These are phyloP conservation scores for Suillus occidentalis DNA, from an alignment of 768 basidiomycete genomes.

Conservation along the genomic window DNA sequence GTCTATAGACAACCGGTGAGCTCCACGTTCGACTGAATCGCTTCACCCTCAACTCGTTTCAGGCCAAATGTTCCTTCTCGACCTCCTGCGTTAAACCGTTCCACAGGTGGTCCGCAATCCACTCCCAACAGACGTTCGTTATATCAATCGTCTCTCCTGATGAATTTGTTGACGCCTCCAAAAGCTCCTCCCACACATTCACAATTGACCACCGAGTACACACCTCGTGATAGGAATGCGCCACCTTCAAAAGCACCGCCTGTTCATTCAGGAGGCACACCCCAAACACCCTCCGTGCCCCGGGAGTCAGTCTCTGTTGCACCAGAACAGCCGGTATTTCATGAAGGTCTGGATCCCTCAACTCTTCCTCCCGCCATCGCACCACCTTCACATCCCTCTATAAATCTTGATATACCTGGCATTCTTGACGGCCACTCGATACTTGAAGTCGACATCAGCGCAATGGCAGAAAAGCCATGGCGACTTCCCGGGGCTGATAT, in stretches of 20 bases:
- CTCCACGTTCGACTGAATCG: constrained; percentile 6
- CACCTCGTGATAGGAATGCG: constrained; percentile 65
- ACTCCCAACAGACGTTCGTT: constrained; percentile 28
- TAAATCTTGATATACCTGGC: constrained; percentile 69
- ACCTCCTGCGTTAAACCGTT: constrained; percentile 31
- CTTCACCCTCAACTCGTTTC: constrained; percentile 2
- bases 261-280: constrained; percentile 23
- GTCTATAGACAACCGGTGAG: constrained; percentile 74
- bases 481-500: constrained; percentile 88
- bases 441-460: constrained; percentile 78
- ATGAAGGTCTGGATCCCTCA: constrained; percentile 62
- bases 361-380: constrained; percentile 66
- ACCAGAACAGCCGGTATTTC: constrained; percentile 21
- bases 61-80: constrained; percentile 39
- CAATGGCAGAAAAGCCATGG: constrained; percentile 86
- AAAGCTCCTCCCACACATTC: constrained; percentile 43
- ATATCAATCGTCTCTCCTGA: neutral
- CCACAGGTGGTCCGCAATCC: constrained; percentile 26
- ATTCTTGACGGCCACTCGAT: constrained; percentile 75
- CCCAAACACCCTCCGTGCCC: constrained; percentile 15
- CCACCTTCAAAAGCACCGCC: constrained; percentile 25
- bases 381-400: constrained; percentile 76
- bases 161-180: constrained; percentile 9
- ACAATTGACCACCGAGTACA: constrained; percentile 81
- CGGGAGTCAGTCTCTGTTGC: constrained; percentile 12